These are phyloP conservation scores for Nepenthes mirabilis DNA, from an alignment of 148 eudicot species.

Conservation along the genomic window DNA sequence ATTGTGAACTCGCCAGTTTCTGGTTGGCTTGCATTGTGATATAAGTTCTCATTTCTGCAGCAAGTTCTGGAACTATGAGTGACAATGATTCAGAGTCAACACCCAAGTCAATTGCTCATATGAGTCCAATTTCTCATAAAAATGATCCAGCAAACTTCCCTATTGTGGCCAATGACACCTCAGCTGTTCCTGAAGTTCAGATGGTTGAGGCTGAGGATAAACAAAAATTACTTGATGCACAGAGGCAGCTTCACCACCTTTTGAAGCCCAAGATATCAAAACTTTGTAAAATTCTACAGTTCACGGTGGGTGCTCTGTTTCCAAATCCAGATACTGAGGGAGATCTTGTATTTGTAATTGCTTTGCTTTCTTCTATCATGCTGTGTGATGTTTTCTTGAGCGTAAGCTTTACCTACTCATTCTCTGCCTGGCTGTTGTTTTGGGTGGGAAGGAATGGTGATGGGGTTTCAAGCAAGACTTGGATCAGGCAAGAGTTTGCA, in stretches of 20 bases:
- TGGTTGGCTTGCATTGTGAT: too few relatives aligned
- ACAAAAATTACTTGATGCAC: constrained; percentile 19
- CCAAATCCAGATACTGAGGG: neutral
- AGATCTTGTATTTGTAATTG: neutral
- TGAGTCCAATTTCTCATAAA: neutral
- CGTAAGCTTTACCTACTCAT: neutral
- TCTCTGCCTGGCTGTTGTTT: neutral
- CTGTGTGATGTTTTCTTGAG: neutral
- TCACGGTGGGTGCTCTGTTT: constrained; percentile 28
- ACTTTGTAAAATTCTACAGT: constrained; percentile 40
- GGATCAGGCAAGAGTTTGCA: too few relatives aligned
- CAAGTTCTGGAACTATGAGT: too few relatives aligned
- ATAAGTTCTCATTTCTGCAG: too few relatives aligned
- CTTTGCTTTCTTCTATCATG: neutral
- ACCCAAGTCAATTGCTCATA: too few relatives aligned
- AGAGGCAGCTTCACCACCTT: constrained; percentile 24
- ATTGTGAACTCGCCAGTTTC: too few relatives aligned
- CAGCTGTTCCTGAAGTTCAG: constrained; percentile 5
- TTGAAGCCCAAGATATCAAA: constrained; percentile 27
- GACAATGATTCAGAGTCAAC: too few relatives aligned
- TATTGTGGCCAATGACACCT: constrained; percentile 1
- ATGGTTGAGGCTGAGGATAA: constrained; percentile 12
- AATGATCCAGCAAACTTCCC: neutral
- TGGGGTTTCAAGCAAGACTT: too few relatives aligned
- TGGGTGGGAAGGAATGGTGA: too few relatives aligned